Evolutionary conservation across 331 rosid species (phyloP), one percentile per base, ranked within the genome.

Genomic region (Stylosanthes scabra): DNA sequence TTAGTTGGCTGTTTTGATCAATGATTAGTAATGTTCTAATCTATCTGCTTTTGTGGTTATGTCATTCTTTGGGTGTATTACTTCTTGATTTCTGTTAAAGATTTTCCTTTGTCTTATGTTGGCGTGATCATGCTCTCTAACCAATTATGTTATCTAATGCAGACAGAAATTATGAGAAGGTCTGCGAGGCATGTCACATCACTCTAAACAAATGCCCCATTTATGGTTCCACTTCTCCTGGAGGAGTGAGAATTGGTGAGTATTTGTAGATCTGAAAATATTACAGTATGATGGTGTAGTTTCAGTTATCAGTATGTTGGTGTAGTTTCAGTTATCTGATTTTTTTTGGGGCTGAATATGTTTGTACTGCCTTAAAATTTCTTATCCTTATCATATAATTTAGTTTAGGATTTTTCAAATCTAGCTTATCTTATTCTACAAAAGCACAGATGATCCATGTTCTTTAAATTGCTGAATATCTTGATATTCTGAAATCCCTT

Each of bases 241-340:
- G 93, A 58, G 97, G 98, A 42, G 92, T 87, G 62, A 87, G 98
- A 80, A 84, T 93, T 20, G 97, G 96, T 90, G 70, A 84, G 98
- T 81, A 41, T 39, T 39, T 59, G n/a, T 59, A 54, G 20, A 6
- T 16, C 34, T 16, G 3, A 52, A 71, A 46, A 51, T 75, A 49
- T 54, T n/a, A 12, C 59, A 54, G 60, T 28, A 44, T 15, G 39
- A 1, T 71, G 52, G 12, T 41, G 1, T 2, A 78, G 44, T 67
- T 63, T n/a, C 28, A 62, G 28, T 78, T 41, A 64, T 25, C 4
- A 54, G 60, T 28, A 44, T 15, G 39, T 2, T 71, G 52, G 12
- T 41, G 1, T 2, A 78, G 44, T 67, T 63, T n/a, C 28, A 62
- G 28, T 78, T 41, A 64, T 25, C 4, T 58, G 39, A 42, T 51